phyloP scores from a whole-genome alignment of 495 filamentous ascomycete species.

The Talaromyces borbonicus region DNA sequence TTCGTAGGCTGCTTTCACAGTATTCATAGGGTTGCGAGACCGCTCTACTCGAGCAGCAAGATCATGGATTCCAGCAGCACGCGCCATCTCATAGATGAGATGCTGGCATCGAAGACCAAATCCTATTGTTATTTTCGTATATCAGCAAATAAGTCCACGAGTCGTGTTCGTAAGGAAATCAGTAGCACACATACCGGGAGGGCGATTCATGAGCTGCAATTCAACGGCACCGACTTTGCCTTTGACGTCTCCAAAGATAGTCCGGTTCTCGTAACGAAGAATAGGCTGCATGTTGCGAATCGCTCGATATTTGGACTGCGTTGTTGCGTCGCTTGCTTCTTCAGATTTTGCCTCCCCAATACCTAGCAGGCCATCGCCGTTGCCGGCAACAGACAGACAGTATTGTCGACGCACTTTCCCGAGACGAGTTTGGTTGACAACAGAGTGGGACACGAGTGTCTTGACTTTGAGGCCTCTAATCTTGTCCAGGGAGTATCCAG shows the following conservation, averaged over 20 bases:
- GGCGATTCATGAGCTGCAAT: slow-evolving; percentile 66
- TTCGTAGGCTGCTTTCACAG: slow-evolving; percentile 78
- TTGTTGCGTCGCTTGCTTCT: slow-evolving; percentile 51
- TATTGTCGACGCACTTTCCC: slow-evolving; percentile 76
- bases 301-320: slow-evolving; percentile 63
- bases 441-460: slow-evolving; percentile 56
- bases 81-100: slow-evolving; percentile 86
- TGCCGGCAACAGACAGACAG: slow-evolving; percentile 68
- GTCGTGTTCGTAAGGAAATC: slow-evolving; percentile 9
- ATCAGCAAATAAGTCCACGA: slow-evolving; percentile 3
- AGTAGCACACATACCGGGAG: slow-evolving; percentile 60
- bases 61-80: slow-evolving; percentile 73
- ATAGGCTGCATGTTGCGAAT: slow-evolving; percentile 83
- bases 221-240: slow-evolving; percentile 79
- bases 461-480: slow-evolving; percentile 50
- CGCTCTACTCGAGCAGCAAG: slow-evolving; percentile 69
- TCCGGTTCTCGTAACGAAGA: slow-evolving; percentile 79
- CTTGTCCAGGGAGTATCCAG: slow-evolving; percentile 50
- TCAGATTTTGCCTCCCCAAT: slow-evolving; percentile 82
- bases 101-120: slow-evolving; percentile 88
- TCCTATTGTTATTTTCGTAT: slow-evolving; percentile 51
- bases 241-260: slow-evolving; percentile 77
- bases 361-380: slow-evolving; percentile 73
- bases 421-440: slow-evolving; percentile 90
- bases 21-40: slow-evolving; percentile 90